Percentiles rank a stretch among this genome's conserved stretches.
These are phyloP conservation scores for Spergularia marina DNA, from an alignment of 148 eudicot species.

Conservation along the genomic window DNA sequence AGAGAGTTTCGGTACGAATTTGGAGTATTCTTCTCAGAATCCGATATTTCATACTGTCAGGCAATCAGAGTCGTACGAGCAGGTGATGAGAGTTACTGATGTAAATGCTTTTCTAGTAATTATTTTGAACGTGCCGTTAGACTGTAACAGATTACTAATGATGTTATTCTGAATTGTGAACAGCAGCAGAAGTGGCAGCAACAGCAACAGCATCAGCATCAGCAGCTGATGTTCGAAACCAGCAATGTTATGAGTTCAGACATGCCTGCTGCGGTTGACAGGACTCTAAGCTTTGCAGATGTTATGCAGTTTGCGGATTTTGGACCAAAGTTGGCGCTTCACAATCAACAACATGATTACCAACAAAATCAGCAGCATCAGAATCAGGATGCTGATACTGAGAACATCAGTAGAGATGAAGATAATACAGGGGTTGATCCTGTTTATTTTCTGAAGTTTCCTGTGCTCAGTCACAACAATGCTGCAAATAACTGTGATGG, in stretches of 20 bases:
- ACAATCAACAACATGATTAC: slow-evolving; percentile 25
- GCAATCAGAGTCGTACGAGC: slow-evolving; percentile 28
- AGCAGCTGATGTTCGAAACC: slow-evolving; percentile 14
- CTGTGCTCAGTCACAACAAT: slow-evolving; percentile 46
- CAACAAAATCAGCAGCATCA: slow-evolving; percentile 14
- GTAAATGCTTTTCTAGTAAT: too few species aligned
- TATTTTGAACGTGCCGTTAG: slow-evolving; percentile 10
- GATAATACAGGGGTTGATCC: slow-evolving; percentile 40
- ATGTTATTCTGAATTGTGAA: neutral
- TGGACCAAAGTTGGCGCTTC: slow-evolving; percentile 68
- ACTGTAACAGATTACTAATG: too few species aligned
- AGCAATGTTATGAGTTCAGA: slow-evolving; percentile 9
- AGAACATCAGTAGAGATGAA: slow-evolving; percentile 18
- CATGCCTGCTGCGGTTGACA: slow-evolving; percentile 20
- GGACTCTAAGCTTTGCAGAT: slow-evolving; percentile 62
- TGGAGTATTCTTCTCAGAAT: slow-evolving; percentile 26
- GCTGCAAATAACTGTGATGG: neutral
- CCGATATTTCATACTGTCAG: slow-evolving; percentile 9
- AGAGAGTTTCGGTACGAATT: slow-evolving; percentile 20
- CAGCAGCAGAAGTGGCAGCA: slow-evolving; percentile 29
- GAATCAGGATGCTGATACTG: neutral
- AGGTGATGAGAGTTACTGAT: slow-evolving; percentile 13
- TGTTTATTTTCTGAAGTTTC: slow-evolving; percentile 66
- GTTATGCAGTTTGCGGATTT: slow-evolving; percentile 90
- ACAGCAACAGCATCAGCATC: slow-evolving; percentile 13